Base-by-base conservation (phyloP, 2,329 filamentous ascomycete species). In the Cytospora leucostoma region DNA sequence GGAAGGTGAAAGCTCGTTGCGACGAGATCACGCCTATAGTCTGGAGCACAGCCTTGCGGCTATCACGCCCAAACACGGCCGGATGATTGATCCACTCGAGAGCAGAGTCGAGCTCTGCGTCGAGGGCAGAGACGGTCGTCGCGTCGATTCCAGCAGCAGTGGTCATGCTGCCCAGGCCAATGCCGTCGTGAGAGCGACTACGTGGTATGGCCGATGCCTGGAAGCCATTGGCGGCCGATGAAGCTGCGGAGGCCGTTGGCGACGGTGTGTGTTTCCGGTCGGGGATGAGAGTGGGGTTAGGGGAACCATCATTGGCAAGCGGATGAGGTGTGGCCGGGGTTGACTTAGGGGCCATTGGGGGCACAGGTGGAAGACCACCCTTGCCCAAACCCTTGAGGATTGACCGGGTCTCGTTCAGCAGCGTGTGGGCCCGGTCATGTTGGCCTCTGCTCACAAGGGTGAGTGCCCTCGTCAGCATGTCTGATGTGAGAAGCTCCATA, bases 31-130 rank as follows among this genome's bases (percentile, higher is more conserved):
- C 93, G 7, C 95, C 94, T 68, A 99, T 98, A 17, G 93, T 92
- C 75, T 99, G 95, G 32, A 99, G 82, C 2, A 99, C 93, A 5
- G 94, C 92, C 79, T 99, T 99, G 71, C 95, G 88, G 63, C 91
- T 95, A 74, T 99, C 95, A 44, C 95, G 88, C 10, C 91, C 89
- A 74, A 99, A 99, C 2, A 98, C 92, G 2, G 93, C 93, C 1
- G 95, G 95, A 72, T 99, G 95, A 73, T 90, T 93, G 76, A 99
- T 98, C 95, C 95, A 99, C 77, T 99, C 95, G 17, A 99, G 80
- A 57, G 91, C 92, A 38, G 91, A 86, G 74, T 97, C 92, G 38
- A 99, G 84, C 75, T 99, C 95, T 1, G 91, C 86, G 74, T 99
- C 95, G 19, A 99, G 86, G 2, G 95, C 93, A 32, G 87, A 82